Base-by-base conservation (phyloP, 192 early-diverging fungal genomes). In the Gonapodya prolifera region DNA sequence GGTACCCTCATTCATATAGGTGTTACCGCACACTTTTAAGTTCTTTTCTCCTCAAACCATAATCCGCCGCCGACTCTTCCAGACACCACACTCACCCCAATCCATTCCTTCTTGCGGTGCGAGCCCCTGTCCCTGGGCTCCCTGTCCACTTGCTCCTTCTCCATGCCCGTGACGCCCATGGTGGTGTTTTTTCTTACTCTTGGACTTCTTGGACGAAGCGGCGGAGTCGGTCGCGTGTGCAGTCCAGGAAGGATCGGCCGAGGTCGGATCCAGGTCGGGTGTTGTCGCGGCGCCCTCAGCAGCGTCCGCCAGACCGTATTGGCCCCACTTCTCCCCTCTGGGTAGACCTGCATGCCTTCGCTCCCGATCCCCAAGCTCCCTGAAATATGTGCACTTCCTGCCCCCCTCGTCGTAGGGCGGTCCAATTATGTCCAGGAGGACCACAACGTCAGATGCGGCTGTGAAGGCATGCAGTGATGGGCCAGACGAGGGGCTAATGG, bases 391-490 rank as follows among this genome's bases (percentile, higher is more conserved):
- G 75, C 85, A 86, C 1, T 34, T 75, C 17, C 84, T 79, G n/a
- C 78, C 82, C 23, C 79, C 77, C 8, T 18, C 71, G 78, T 86
- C 82, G 77, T 86, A 86, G 2, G 85, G 85, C 18, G 85, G 85
- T 34, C 85, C 85, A 61, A 86, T 82, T 36, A 86, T 80, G 78
- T 86, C 85, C 8, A 86, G 80, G 2, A 86, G 31, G 1, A 86
- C 80, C 16, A 84, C 84, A n/a, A 71, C 28, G 69, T 85, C 84
- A 8, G 83, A 83, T 18, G 82, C 77, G 30, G 80, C 83, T 23
- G 76, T 78, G 78, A 85, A 85, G 16, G 84, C 78, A 78, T 85
- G 84, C 75, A 85, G 33, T 75, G 75, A 81, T 1, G 76, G 78
- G 31, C 79, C 78, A 8, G 34, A 28, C 8, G 77, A 69, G 2